Evolutionary conservation across 2,329 filamentous ascomycete species (phyloP).

Genomic region (Didymella glomerata): DNA sequence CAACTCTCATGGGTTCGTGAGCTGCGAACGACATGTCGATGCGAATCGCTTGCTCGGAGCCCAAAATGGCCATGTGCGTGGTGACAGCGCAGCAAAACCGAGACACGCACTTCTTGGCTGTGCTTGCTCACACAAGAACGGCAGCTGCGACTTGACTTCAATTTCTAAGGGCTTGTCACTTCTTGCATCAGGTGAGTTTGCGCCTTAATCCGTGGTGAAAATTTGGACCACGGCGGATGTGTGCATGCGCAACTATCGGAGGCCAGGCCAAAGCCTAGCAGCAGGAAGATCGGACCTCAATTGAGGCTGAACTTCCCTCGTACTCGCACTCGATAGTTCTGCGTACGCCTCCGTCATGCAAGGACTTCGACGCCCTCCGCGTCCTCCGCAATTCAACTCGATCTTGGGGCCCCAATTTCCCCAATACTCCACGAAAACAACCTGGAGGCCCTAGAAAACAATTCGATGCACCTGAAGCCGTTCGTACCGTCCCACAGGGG

Average conservation of each 20-base stretch:
- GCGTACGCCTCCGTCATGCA: not conserved
- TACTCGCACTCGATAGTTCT: not conserved
- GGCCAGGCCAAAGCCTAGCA: not conserved
- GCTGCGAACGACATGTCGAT: not conserved
- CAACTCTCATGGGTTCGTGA: not conserved
- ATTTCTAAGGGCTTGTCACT: not conserved
- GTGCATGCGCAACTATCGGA: not conserved
- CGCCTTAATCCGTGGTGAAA: not conserved
- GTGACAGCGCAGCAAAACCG: not conserved
- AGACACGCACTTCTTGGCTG: not conserved
- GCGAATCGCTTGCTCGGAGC: not conserved
- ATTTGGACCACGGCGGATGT: not conserved
- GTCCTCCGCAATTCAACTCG: not conserved
- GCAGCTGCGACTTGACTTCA: not conserved
- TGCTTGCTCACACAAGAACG: not conserved
- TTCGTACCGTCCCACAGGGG: slow-evolving; percentile 9
- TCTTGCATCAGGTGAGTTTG: not conserved
- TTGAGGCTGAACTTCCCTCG: not conserved
- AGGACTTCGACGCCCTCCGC: not conserved
- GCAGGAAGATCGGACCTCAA: not conserved
- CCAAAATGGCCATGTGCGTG: not conserved
- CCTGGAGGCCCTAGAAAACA: slow-evolving; percentile 17
- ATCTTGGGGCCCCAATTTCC: slow-evolving; percentile 16
- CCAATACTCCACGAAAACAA: slow-evolving; percentile 7
- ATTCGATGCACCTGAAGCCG: slow-evolving; percentile 8